Evolutionary conservation across 2,329 filamentous ascomycete genomes (phyloP), one percentile per base, ranked within the genome.

Genomic region (Fusarium temperatum): DNA sequence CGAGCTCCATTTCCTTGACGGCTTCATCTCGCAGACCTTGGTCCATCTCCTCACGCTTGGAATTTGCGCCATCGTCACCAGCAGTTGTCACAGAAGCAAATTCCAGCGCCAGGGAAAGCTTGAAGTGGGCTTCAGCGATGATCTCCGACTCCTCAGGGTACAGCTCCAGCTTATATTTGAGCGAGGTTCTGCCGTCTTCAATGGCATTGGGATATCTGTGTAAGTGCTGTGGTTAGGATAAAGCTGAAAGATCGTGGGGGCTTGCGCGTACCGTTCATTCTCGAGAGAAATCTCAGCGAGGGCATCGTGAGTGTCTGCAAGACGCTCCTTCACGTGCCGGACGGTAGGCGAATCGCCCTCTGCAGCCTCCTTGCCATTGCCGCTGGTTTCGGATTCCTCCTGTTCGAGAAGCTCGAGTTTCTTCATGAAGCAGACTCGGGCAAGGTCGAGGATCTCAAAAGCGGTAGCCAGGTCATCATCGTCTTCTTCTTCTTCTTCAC

Each of bases 211-310:
- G 87, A 80, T 98, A 99, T 77, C 90, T 91, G 73, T 17, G 60
- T 53, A 58, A 71, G 60, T 73, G 61, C 59, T 63, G 59, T 41
- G 24, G 20, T 48, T 32, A 63, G 44, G 44, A 42, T 28, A 62
- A 35, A 13, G 35, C 64, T 57, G 55, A 22, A 36, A 41, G 32
- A n/a, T 50, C 44, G 35, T 48, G 13, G 20, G 24, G 24, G 45
- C 13, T 47, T 57, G 24, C 48, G 71, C 82, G 68, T 84, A 91
- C 85, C 93, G 92, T 84, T 98, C 96, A 76, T 96, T 98, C 84
- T 99, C 96, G 35, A 99, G 87, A n/a, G 93, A 97, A 71, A 99
- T 98, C 83, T 99, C 96, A 15, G 95, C 94, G 71, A 98, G 93
- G 63, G 98, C 89, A 81, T 98, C 95, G 81, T 98, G 94, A 14